Conservation (phyloP, 768 basidiomycete species). For the Lyophyllum decastes region DNA sequence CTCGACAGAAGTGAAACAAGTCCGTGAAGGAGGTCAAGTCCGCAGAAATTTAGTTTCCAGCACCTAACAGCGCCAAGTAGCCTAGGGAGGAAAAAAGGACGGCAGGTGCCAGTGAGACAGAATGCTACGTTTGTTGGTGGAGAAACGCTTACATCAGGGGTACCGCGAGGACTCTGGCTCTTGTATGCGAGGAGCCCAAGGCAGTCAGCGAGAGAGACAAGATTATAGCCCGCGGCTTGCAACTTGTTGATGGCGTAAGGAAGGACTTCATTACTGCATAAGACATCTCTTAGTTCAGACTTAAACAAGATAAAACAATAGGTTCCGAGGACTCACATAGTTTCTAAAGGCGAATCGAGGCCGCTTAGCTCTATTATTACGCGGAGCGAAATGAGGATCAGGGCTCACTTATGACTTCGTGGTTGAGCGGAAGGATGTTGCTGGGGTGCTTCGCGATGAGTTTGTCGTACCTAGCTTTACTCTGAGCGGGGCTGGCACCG, state of each 20-base stretch:
- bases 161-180: constrained; percentile 25
- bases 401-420: constrained; percentile 30
- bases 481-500: constrained; percentile 23
- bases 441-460: constrained; percentile 21
- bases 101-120: neutral
- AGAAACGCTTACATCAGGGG: constrained; percentile 30
- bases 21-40: no score
- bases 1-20: neutral
- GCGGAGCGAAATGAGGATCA: neutral
- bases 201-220: constrained; percentile 44
- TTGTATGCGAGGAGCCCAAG: constrained; percentile 38
- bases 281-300: neutral
- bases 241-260: constrained; percentile 38
- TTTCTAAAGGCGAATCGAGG: constrained; percentile 23
- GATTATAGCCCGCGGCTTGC: constrained; percentile 37
- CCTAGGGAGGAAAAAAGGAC: constrained; percentile 9
- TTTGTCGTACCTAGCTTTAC: constrained; percentile 23
- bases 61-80: constrained; percentile 29
- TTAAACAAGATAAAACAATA: neutral
- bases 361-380: neutral
- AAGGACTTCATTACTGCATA: constrained; percentile 32
- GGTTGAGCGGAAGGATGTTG: constrained; percentile 34
- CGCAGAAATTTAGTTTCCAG: neutral
- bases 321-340: constrained; percentile 27
- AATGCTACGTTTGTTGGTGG: neutral